A percentile compares a stretch with the other conserved stretches of the same genome.
Conservation (phyloP, 768 basidiomycete species). For the Pleurotus tuber-regium region DNA sequence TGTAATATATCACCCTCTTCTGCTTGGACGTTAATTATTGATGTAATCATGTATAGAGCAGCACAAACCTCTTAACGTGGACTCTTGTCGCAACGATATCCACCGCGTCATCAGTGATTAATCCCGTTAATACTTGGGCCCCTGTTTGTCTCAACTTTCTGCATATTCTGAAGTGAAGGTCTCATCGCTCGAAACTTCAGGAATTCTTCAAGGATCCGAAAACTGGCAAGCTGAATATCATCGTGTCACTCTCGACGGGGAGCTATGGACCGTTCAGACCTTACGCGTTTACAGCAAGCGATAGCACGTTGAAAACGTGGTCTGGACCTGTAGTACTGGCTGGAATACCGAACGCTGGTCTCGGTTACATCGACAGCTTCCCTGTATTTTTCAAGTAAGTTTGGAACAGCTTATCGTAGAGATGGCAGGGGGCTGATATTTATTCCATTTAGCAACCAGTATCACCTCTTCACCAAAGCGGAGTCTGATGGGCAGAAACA, state of each 20-base stretch:
- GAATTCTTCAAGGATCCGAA: constrained; percentile 36
- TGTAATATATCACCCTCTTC: constrained; percentile 15
- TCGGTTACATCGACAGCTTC: constrained; percentile 35
- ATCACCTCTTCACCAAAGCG: constrained; percentile 33
- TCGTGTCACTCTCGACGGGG: constrained; percentile 34
- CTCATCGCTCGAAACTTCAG: constrained; percentile 14
- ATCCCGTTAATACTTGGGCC: constrained; percentile 32
- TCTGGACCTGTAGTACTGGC: constrained; percentile 29
- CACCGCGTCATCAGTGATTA: constrained; percentile 26
- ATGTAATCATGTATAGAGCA: constrained; percentile 21
- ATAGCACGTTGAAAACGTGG: constrained; percentile 28
- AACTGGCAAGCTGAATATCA: constrained; percentile 30
- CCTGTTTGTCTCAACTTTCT: constrained; percentile 18
- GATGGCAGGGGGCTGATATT: too few relatives aligned
- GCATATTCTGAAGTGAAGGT: too few relatives aligned
- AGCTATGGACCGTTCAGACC: constrained; percentile 34
- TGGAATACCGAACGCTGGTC: constrained; percentile 31
- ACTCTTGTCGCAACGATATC: constrained; percentile 26
- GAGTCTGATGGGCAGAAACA: constrained; percentile 30
- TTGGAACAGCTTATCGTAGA: too few relatives aligned
- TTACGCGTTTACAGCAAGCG: constrained; percentile 30
- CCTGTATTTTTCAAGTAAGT: constrained; percentile 31
- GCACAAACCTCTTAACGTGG: constrained; percentile 28
- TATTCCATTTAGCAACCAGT: constrained; percentile 23
- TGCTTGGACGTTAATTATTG: too few relatives aligned